These are phyloP conservation scores for Nowakowskiella sp. DNA, from an alignment of 192 early-diverging fungal species.

Conservation along the genomic window DNA sequence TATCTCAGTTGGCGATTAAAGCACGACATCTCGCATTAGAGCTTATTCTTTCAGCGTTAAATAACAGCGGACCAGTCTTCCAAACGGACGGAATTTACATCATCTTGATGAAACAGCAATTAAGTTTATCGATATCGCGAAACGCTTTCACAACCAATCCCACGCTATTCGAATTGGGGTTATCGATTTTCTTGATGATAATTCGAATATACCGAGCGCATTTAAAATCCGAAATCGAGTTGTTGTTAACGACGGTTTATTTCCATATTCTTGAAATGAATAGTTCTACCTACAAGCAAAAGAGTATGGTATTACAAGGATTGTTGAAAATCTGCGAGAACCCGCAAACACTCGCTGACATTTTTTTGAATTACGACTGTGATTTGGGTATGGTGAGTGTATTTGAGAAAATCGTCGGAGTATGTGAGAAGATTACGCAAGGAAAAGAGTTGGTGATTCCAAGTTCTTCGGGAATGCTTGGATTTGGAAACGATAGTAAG, in stretches of 20 bases:
- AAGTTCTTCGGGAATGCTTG: slow-evolving; percentile 13
- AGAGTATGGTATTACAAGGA: slow-evolving; percentile 42
- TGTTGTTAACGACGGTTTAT: slow-evolving; percentile 49
- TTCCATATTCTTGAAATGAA: slow-evolving; percentile 58
- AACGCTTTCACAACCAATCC: slow-evolving; percentile 51
- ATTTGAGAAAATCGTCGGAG: slow-evolving; percentile 43
- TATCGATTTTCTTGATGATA: slow-evolving; percentile 49
- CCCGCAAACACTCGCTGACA: slow-evolving; percentile 48
- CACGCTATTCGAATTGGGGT: slow-evolving; percentile 47
- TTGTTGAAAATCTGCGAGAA: slow-evolving; percentile 47
- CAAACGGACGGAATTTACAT: slow-evolving; percentile 36
- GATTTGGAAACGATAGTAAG: slow-evolving; percentile 22
- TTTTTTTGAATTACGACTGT: slow-evolving; percentile 59
- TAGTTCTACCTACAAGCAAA: slow-evolving; percentile 48
- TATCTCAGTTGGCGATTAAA: slow-evolving; percentile 21
- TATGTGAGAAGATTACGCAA: slow-evolving; percentile 37
- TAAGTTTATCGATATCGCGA: slow-evolving; percentile 41
- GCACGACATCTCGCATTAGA: slow-evolving; percentile 45
- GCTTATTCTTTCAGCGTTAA: slow-evolving; percentile 45
- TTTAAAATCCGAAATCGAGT: slow-evolving; percentile 52
- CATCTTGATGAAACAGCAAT: slow-evolving; percentile 25
- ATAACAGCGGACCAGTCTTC: slow-evolving; percentile 40
- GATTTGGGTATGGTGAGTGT: slow-evolving; percentile 39
- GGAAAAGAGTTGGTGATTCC: slow-evolving; percentile 14
- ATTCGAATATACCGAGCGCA: slow-evolving; percentile 35